These are phyloP conservation scores for Calonectria montana DNA, from an alignment of 2,329 filamentous ascomycete species.

Conservation along the genomic window DNA sequence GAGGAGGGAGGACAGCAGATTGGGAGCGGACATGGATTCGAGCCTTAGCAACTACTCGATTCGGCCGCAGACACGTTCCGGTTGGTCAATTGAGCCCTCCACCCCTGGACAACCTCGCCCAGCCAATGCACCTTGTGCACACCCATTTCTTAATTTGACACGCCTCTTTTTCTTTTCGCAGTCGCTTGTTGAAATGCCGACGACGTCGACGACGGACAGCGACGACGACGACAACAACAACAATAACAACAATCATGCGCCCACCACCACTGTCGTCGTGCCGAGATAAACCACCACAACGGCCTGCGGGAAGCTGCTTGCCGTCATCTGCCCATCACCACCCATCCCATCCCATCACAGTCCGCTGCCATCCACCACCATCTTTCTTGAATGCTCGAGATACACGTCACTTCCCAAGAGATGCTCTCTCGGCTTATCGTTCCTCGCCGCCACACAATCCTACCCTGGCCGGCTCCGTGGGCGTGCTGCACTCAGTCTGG, in stretches of 20 bases:
- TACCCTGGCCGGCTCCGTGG: background rate
- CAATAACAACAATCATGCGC: too few relatives aligned
- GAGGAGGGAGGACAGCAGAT: background rate
- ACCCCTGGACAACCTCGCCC: constrained; percentile 36
- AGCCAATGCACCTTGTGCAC: background rate
- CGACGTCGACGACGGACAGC: background rate
- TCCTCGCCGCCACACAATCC: background rate
- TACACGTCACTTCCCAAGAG: background rate
- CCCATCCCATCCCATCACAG: background rate
- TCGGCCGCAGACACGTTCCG: constrained; percentile 35
- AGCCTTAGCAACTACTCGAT: constrained; percentile 42
- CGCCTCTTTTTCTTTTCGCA: constrained; percentile 2
- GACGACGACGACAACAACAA: constrained; percentile 1
- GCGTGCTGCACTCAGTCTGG: background rate
- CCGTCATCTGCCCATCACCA: background rate
- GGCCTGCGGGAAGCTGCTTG: background rate
- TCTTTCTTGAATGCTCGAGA: background rate
- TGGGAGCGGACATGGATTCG: constrained; percentile 32
- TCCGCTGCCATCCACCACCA: background rate
- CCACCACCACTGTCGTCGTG: background rate
- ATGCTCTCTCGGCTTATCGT: background rate
- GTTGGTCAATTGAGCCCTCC: constrained; percentile 38
- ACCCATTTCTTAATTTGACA: constrained; percentile 2
- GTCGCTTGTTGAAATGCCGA: background rate
- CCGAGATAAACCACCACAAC: background rate